Evolutionary conservation across 257 asterid species (phyloP), one percentile per base, ranked within the genome.

Genomic region (Mitragyna speciosa): DNA sequence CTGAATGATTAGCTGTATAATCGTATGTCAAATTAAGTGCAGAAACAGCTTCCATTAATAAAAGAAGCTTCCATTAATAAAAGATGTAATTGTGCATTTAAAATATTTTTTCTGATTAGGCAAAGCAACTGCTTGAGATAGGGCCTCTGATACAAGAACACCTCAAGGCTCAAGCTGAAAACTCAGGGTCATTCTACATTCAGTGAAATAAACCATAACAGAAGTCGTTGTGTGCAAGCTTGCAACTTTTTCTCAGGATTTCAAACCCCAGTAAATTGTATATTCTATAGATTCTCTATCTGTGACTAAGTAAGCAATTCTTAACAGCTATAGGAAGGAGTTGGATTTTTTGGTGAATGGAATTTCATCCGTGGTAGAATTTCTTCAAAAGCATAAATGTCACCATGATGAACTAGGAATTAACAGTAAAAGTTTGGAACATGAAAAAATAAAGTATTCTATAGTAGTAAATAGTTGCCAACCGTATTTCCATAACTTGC

Each of bases 401-500:
- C 45, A 30, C 26, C 52, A 4, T 30, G 49, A 69, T 59, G 45
- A 61, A 43, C 39, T 41, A 41, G 12, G 14, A 54, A 54, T 52
- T 1, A 5, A 22, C 28, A 15, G 24, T 24, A 8, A 54, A 22
- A 51, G 36, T 49, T 19, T 64, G 43, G 67, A 48, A 51, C 56
- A 79, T 71, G 20, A 70, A 48, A 45, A 68, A 19, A 67, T 43
- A 24, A 9, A n/a, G 22, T n/a, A 31, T 8, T 26, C 69, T 80
- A 72, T 28, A 26, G 15, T 19, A 49, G 39, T n/a, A 59, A 70
- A 79, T 49, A 36, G 22, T 36, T 41, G 4, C 28, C 4, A 26
- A 41, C 14, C 33, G 61, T 30, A 75, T 24, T 52, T 77, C 16
- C 73, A 24, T 22, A 1, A 56, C 82, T 81, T 83, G 45, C 98